Base-by-base conservation (phyloP, 768 basidiomycete genomes). In the Phaffia tasmanica region DNA sequence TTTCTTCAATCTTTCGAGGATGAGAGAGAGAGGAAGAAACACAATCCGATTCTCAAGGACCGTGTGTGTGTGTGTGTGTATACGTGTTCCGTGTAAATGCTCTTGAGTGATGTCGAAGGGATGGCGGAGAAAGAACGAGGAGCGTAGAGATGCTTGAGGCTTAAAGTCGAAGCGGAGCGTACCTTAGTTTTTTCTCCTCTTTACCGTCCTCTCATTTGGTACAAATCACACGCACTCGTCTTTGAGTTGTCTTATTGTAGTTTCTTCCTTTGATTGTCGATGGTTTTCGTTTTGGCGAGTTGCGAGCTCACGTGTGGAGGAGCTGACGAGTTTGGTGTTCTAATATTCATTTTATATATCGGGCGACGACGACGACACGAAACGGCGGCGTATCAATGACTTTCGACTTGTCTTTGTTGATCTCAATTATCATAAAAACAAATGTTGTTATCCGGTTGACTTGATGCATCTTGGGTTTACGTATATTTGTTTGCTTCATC, bases 141-240 rank as follows among this genome's bases (percentile, higher is more conserved):
- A 35, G 9, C 21, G 16, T 27, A 46, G 11, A 48, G 57, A 32
- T 21, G 64, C n/a, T 47, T 25, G 50, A 32, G 57, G 58, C 50
- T 35, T 29, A 60, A 49, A 49, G 47, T 49, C 46, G 59, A 35
- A 49, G 59, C 59, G 59, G 50, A 48, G 59, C 47, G 46, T 49
- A 48, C 46, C 47, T 49, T 8, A 29, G 6, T 27, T 48, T 5
- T 25, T 25, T 21, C 46, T 32, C 32, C 27, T 49, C 32, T 46
- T 58, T 53, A 42, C 42, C 65, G 50, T 25, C 29, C 23, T 46
- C 32, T 18, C 19, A n/a, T 18, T n/a, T 25, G 46, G 9, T 55
- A 35, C 32, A 54, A 55, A 23, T 35, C 32, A 49, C 47, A 47
- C 1, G 4, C 49, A 30, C 42, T 21, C 57, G n/a, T 35, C 57